phyloP scores from a whole-genome alignment of 2,329 filamentous ascomycete genomes.

The Cladosporium sp. region DNA sequence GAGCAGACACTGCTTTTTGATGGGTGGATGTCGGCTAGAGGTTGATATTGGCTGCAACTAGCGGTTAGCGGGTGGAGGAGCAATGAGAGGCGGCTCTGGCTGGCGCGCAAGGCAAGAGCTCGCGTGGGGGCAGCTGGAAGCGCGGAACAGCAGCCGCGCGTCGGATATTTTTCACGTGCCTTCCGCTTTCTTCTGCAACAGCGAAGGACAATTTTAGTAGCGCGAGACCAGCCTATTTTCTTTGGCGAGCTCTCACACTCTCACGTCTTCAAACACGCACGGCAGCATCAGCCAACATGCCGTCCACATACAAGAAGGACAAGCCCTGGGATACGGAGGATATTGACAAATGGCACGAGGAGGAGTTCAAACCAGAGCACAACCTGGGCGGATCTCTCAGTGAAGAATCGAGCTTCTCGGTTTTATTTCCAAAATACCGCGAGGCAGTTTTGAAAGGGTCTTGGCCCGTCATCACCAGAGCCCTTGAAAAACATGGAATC shows the following conservation, averaged over 20 bases:
- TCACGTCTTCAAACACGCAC: neutral
- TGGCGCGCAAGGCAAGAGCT: neutral
- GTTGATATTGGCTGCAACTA: constrained; percentile 1
- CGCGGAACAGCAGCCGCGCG: neutral
- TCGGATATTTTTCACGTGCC: neutral
- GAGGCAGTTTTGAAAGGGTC: constrained; percentile 89
- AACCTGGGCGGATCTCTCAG: constrained; percentile 81
- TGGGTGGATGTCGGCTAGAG: neutral
- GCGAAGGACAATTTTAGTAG: neutral
- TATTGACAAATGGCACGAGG: constrained; percentile 94
- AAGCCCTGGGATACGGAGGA: constrained; percentile 97
- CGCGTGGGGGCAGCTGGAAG: neutral
- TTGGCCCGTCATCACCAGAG: constrained; percentile 86
- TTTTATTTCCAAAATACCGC: constrained; percentile 90
- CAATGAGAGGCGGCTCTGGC: neutral
- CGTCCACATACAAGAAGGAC: constrained; percentile 81
- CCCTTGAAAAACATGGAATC: constrained; percentile 82
- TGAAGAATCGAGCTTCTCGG: constrained; percentile 85
- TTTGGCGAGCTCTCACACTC: neutral
- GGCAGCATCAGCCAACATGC: constrained; percentile 56
- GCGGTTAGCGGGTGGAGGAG: neutral
- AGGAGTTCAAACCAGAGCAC: constrained; percentile 79
- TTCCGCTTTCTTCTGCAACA: neutral
- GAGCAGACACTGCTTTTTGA: neutral
- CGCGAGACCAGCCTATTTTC: neutral